Evolutionary conservation across 768 basidiomycete genomes (phyloP).

Genomic region (Hygrophoropsis aurantiaca): DNA sequence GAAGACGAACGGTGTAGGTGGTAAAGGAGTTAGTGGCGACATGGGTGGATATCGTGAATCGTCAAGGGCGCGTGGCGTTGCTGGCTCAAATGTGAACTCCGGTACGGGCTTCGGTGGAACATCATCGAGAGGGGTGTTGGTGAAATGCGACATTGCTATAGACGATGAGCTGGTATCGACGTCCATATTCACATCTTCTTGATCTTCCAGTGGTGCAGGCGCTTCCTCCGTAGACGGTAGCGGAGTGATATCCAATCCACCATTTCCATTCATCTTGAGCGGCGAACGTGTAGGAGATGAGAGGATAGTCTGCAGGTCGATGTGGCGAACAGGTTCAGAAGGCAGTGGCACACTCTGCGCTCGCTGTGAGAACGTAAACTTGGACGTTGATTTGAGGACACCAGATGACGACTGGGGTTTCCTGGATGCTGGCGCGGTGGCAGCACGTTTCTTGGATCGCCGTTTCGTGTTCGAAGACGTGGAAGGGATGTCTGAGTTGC

Average conservation of each 20-base stretch:
- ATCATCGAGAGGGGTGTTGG: conserved; percentile 11
- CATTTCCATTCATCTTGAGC: conserved; percentile 4
- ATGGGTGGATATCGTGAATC: background rate
- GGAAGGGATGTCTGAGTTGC: conserved; percentile 6
- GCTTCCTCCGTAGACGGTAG: background rate
- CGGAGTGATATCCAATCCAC: background rate
- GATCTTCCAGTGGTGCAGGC: background rate
- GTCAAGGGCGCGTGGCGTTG: background rate
- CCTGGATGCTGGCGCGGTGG: conserved; percentile 15
- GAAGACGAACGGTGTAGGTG: conserved; percentile 41
- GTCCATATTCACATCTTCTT: conserved; percentile 19
- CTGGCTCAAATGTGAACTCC: too few relatives aligned
- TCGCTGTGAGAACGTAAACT: conserved; percentile 16
- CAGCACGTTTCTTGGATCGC: conserved; percentile 13
- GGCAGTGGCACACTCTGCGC: conserved; percentile 29
- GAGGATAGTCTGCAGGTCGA: conserved; percentile 13
- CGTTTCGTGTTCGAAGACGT: conserved; percentile 18
- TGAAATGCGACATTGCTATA: conserved; percentile 19
- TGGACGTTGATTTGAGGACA: conserved; percentile 5
- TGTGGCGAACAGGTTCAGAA: conserved; percentile 1
- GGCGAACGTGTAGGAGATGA: conserved; percentile 28
- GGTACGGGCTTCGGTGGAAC: conserved; percentile 7
- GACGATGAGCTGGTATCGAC: conserved; percentile 17
- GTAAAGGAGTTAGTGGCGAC: conserved; percentile 52
- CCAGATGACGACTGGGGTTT: conserved; percentile 17